Percentiles rank a stretch among this genome's conserved stretches.
phyloP scores from a whole-genome alignment of 208 protist genomes.

The Acanthamoeba sp. region DNA sequence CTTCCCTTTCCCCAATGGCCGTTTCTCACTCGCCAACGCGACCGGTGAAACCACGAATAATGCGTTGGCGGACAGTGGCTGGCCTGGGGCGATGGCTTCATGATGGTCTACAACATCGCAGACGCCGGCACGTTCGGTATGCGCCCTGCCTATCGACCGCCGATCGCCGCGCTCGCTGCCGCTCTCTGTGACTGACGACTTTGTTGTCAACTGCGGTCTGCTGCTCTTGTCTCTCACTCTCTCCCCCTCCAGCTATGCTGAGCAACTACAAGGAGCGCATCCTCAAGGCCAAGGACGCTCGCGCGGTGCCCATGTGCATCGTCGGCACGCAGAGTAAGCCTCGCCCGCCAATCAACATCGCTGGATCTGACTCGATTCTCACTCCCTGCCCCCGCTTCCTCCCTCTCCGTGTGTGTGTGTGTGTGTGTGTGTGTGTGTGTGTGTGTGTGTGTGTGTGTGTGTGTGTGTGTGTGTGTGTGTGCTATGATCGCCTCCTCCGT shows the following conservation, averaged over 20 bases:
- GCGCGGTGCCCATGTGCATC: conserved; percentile 28
- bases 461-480: too few species aligned
- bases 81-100: conserved; percentile 26
- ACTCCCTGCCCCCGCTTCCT: background rate
- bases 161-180: background rate
- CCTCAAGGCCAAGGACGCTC: conserved; percentile 10
- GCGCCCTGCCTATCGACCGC: too few species aligned
- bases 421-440: too few species aligned
- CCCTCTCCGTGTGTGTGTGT: background rate
- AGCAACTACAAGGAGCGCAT: background rate
- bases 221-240: too few species aligned
- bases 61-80: too few species aligned
- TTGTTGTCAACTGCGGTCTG: too few species aligned
- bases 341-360: background rate
- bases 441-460: too few species aligned
- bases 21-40: too few species aligned
- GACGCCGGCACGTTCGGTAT: conserved; percentile 53
- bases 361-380: too few species aligned
- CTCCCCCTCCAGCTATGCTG: background rate
- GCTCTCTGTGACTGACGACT: background rate
- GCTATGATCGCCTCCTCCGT: too few species aligned
- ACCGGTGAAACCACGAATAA: too few species aligned
- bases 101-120: conserved; percentile 34
- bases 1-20: too few species aligned
- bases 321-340: conserved; percentile 34